Conservation (phyloP, 78 protist species). For the Creolimax fragrantissima region DNA sequence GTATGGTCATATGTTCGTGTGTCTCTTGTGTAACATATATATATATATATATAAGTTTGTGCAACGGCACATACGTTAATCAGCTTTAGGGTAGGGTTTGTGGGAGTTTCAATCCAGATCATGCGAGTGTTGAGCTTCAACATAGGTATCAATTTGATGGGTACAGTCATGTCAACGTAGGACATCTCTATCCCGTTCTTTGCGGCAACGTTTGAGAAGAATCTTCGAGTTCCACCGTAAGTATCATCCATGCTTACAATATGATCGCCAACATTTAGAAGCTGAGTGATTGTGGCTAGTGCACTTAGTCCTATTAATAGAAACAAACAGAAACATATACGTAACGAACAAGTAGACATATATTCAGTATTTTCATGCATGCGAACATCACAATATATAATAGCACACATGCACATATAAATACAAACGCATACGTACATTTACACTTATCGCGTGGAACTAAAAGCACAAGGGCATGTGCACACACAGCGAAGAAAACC, state of each 20-base stretch:
- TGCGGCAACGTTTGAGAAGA: neutral
- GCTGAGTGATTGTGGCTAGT: neutral
- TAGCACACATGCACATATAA: too few relatives aligned
- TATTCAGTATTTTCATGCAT: too few relatives aligned
- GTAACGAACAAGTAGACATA: too few relatives aligned
- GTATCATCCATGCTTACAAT: conserved; percentile 34
- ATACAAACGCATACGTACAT: too few relatives aligned
- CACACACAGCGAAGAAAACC: too few relatives aligned
- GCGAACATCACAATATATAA: too few relatives aligned
- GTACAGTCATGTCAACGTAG: conserved; percentile 48
- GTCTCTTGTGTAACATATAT: too few relatives aligned
- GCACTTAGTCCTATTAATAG: neutral
- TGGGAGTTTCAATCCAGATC: conserved; percentile 60
- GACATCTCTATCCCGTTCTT: conserved; percentile 18
- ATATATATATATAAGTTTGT: too few relatives aligned
- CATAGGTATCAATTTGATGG: neutral
- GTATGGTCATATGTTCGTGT: too few relatives aligned
- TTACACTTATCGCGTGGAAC: too few relatives aligned
- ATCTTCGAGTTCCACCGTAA: conserved; percentile 65
- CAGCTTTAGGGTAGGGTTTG: conserved; percentile 46
- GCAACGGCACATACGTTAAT: conserved; percentile 29
- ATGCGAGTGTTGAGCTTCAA: neutral
- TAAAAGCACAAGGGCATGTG: too few relatives aligned
- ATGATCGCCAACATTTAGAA: conserved; percentile 16
- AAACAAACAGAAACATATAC: too few relatives aligned